phyloP scores from a whole-genome alignment of 108 stramenopile genomes.

The Schizochytrium sp. region DNA sequence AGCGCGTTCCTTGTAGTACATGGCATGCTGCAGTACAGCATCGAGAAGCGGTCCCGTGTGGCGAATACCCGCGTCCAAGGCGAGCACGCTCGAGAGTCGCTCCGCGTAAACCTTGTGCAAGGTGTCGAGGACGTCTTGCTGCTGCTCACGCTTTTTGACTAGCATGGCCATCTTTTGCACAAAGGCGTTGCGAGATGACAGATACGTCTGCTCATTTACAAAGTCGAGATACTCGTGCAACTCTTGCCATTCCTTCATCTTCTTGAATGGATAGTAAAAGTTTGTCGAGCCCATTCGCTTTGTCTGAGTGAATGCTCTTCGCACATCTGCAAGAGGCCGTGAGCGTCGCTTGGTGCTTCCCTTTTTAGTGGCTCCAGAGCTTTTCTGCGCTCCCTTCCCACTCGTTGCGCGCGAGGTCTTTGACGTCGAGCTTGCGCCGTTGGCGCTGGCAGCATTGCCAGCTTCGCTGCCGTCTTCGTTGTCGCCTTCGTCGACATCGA shows the following conservation, averaged over 20 bases:
- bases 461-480: neutral
- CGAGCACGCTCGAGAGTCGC: neutral
- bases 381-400: neutral
- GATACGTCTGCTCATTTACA: neutral
- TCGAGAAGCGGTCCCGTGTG: neutral
- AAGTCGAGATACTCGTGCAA: neutral
- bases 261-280: constrained; percentile 4
- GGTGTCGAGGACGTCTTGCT: neutral
- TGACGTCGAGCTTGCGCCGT: neutral
- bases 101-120: neutral
- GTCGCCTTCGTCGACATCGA: neutral
- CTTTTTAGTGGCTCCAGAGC: neutral
- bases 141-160: neutral
- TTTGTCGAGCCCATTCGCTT: neutral
- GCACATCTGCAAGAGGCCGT: neutral
- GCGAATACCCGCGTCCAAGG: neutral
- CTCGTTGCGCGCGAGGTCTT: too few species aligned
- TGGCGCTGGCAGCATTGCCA: neutral
- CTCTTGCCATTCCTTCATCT: constrained; percentile 11
- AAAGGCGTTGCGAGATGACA: neutral
- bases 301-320: neutral
- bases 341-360: neutral
- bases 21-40: neutral
- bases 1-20: neutral
- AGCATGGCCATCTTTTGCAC: constrained; percentile 13